Conservation (phyloP, 371 early-diverging fungal species). For the Capillidium rhysosporum region DNA sequence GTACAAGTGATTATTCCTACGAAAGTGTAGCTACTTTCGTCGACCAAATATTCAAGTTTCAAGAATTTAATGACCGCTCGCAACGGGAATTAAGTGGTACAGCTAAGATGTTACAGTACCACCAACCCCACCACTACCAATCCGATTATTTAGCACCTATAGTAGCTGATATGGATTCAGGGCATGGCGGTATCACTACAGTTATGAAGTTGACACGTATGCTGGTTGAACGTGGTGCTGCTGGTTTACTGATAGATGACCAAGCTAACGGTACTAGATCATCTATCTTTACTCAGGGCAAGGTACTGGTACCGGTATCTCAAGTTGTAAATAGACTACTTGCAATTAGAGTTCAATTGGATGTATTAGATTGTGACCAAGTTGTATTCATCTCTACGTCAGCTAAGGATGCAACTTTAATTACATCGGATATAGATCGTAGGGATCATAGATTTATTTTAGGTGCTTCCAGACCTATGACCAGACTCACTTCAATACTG, state of each 20-base stretch:
- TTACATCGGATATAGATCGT: neutral
- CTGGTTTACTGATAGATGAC: neutral
- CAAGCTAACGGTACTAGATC: neutral
- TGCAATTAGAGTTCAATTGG: neutral
- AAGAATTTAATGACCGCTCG: neutral
- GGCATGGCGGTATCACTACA: neutral
- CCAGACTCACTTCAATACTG: too few species aligned
- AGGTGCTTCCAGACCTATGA: too few species aligned
- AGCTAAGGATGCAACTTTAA: neutral
- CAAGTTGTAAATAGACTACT: neutral
- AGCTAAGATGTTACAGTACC: neutral
- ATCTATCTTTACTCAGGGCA: neutral
- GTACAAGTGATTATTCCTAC: neutral
- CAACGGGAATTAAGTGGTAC: neutral
- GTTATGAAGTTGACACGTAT: neutral
- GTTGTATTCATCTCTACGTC: neutral
- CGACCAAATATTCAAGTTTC: neutral
- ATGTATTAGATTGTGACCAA: neutral
- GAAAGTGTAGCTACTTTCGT: neutral
- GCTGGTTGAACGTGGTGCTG: neutral
- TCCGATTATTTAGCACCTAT: neutral
- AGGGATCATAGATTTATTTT: too few species aligned
- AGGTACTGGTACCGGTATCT: neutral
- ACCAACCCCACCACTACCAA: neutral
- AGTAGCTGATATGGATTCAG: neutral